Evolutionary conservation across 169 alveolate species (phyloP).

Genomic region (Cryptosporidium canis): DNA sequence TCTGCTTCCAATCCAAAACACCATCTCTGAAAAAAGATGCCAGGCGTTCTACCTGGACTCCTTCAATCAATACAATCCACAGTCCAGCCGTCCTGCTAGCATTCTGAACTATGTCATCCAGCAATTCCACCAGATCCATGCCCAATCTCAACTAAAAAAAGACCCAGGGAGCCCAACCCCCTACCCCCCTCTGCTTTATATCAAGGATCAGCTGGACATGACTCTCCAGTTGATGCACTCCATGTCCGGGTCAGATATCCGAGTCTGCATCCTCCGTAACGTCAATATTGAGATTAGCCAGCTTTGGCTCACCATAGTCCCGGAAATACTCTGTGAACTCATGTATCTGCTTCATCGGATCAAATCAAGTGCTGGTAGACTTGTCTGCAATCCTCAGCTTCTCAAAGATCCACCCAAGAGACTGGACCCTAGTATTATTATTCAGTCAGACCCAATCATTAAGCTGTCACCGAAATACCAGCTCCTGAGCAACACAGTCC

Average conservation of each 20-base stretch:
- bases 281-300: not conserved
- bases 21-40: conserved; percentile 41
- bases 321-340: conserved; percentile 52
- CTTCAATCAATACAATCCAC: not conserved
- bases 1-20: conserved; percentile 11
- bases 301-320: conserved; percentile 2
- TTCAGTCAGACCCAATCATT: not conserved
- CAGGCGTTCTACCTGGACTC: conserved; percentile 5
- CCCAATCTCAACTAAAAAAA: not conserved
- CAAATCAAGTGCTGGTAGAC: no score
- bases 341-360: not conserved
- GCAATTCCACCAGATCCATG: not conserved
- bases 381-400: no score
- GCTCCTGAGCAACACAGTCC: not conserved
- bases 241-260: conserved; percentile 51
- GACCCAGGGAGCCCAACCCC: not conserved
- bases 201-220: not conserved
- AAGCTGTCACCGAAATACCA: not conserved
- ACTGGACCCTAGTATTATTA: not conserved
- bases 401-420: not conserved
- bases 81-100: not conserved
- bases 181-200: conserved; percentile 37
- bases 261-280: conserved; percentile 1
- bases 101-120: not conserved
- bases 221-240: conserved; percentile 42